Evolutionary conservation across 768 basidiomycete genomes (phyloP), one percentile per base, ranked within the genome.

Genomic region (Amanita pallidorosea): DNA sequence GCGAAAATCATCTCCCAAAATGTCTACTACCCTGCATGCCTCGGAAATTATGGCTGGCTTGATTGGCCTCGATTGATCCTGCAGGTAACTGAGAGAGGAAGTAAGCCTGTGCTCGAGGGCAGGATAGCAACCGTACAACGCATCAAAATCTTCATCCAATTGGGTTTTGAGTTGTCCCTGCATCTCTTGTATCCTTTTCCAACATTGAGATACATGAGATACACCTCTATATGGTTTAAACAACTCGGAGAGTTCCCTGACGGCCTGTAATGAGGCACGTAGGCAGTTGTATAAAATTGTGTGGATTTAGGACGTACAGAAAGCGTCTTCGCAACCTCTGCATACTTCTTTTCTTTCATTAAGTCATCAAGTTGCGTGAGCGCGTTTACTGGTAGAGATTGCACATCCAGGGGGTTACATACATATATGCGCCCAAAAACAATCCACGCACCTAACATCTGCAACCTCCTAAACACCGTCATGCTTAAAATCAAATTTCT

Each of bases 71-170:
- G 76, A 74, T 5, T 77, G 73, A 55, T 92, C 86, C 62, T 90
- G 88, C 4, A 89, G 69, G 63, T 88, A 91, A 65, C 91, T 95
- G 55, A 3, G 22, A 34, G 20, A 17, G 41, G 36, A 9, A 4
- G 49, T 52, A 23, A 48, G n/a, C 34, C 46, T 29, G 33, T 40
- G 35, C 44, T 35, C 47, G 45, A 37, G 40, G 35, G 44, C 4
- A 25, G 23, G n/a, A 36, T 27, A 31, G 18, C 5, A 31, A n/a
- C 70, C 90, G 51, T 64, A 93, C 93, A 92, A 93, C 29, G 79
- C 73, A 61, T 98, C 92, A 63, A 98, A 96, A 64, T 99, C 96
- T 7, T 74, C 74, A 53, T 95, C 91, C 22, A 98, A 77, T 56
- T 85, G 80, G 5, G 73, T 75, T 52, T 87, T 78, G n/a, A 96